Percentiles rank a stretch among this genome's conserved stretches.
phyloP scores from a whole-genome alignment of 192 early-diverging fungal species.

The Podila epigama region DNA sequence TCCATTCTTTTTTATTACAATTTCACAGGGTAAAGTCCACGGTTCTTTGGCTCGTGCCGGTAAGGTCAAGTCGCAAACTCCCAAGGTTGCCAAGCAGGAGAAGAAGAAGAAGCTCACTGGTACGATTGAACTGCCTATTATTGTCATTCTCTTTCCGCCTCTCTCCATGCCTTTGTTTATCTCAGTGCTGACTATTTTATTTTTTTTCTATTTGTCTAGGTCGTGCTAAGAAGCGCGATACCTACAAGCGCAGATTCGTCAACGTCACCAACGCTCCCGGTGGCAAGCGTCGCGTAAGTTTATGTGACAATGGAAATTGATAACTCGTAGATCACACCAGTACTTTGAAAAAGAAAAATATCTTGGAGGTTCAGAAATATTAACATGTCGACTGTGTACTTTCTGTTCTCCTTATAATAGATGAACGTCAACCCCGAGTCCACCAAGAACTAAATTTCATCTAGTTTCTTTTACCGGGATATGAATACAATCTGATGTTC shows the following conservation, averaged over 20 bases:
- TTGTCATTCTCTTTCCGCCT: background rate
- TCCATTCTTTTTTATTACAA: background rate
- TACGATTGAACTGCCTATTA: background rate
- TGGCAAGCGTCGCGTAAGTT: slow-evolving; percentile 88
- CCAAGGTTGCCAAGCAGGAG: slow-evolving; percentile 97
- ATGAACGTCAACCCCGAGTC: slow-evolving; percentile 55
- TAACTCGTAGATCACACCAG: background rate
- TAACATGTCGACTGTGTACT: too few relatives aligned
- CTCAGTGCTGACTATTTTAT: background rate
- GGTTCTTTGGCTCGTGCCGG: slow-evolving; percentile 99
- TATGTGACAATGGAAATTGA: background rate
- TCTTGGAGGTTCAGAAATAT: too few relatives aligned
- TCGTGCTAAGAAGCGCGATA: slow-evolving; percentile 96
- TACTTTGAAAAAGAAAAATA: too few relatives aligned
- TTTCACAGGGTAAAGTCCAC: slow-evolving; percentile 97
- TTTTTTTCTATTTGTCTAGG: slow-evolving; percentile 35
- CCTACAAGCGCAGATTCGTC: slow-evolving; percentile 97
- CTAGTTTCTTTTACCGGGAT: background rate
- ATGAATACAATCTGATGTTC: background rate
- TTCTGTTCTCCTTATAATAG: background rate
- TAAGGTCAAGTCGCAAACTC: slow-evolving; percentile 99
- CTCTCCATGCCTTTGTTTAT: background rate
- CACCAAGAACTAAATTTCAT: slow-evolving; percentile 48
- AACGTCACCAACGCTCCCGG: slow-evolving; percentile 88
- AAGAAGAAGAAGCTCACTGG: slow-evolving; percentile 92